phyloP scores from a whole-genome alignment of 345 rosid genomes.

The Dovyalis caffra region DNA sequence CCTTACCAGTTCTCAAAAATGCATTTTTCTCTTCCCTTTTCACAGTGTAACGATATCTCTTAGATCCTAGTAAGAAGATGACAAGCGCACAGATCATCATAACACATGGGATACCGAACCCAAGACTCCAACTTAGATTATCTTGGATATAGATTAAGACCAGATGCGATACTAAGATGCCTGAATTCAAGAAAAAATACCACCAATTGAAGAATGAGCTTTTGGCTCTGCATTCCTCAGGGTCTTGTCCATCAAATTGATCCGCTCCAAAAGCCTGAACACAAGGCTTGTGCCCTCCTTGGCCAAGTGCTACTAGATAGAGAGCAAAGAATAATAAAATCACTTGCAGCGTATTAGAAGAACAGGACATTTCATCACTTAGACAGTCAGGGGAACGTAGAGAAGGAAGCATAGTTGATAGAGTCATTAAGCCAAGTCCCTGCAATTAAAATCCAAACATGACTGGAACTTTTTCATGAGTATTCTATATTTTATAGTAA shows the following conservation, averaged over 20 bases:
- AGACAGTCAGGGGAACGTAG: conserved; percentile 5
- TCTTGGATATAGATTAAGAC: conserved; percentile 25
- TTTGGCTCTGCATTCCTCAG: conserved; percentile 16
- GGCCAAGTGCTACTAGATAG: conserved; percentile 21
- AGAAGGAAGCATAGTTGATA: conserved; percentile 20
- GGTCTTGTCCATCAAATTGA: conserved; percentile 26
- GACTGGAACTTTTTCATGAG: too few relatives aligned
- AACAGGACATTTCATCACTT: neutral
- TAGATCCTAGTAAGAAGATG: conserved; percentile 21
- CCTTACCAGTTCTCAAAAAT: conserved; percentile 20
- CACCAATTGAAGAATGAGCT: conserved; percentile 34
- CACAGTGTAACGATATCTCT: conserved; percentile 14
- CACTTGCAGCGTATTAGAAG: conserved; percentile 9
- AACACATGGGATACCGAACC: conserved; percentile 32
- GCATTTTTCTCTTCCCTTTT: conserved; percentile 14
- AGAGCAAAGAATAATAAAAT: conserved; percentile 23
- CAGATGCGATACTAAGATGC: conserved; percentile 9
- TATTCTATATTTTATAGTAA: too few relatives aligned
- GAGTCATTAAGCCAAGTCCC: conserved; percentile 30
- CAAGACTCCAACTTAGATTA: conserved; percentile 25
- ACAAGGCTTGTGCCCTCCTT: conserved; percentile 33
- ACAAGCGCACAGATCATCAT: conserved; percentile 18
- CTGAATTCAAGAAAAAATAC: conserved; percentile 16
- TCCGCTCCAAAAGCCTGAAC: conserved; percentile 33
- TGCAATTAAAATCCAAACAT: neutral